Evolutionary conservation across 2,329 filamentous ascomycete genomes (phyloP), one percentile per base, ranked within the genome.

Genomic region (Cordyceps tenuipes): DNA sequence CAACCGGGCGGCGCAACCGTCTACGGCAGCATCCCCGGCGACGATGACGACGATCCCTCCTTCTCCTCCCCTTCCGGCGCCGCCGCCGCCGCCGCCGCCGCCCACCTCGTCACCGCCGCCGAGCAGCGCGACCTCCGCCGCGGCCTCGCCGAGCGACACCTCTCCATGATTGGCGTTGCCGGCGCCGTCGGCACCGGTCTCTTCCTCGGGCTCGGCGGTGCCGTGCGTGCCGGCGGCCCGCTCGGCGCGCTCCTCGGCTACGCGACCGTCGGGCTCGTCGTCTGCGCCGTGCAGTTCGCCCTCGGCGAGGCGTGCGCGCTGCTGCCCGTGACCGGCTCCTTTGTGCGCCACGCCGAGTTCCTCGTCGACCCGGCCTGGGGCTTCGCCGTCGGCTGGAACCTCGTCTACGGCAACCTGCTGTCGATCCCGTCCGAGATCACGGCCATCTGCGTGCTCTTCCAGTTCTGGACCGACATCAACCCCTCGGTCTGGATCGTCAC

Each of bases 101-200:
- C 74, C 62, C 77, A 81, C 63, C 70, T 82, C 53, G 73, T 79
- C 58, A 78, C 77, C 0, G 68, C 70, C 46, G 69, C 73, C 65
- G 83, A 86, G 68, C 73, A 77, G 58, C 76, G 75, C 59, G 73
- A 76, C 63, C 74, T 82, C 58, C 74, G 73, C 66, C 76, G 77
- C 61, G 75, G 75, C 21, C 75, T 84, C 59, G 76, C 7, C 7
- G 56, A 62, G 51, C 77, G 81, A 57, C 82, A 85, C 69, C 73
- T 86, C 63, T 81, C 82, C 64, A 84, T 85, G 81, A 77, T 85
- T 63, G 82, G 80, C 65, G 83, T 86, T 60, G 82, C 82, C 56
- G 82, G 82, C 57, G 79, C 82, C 62, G 84, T 85, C 62, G 82
- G 82, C 64, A 83, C 82, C 52, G 82, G 82, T 59, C 76, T 85